Evolutionary conservation across 2,329 filamentous ascomycete species (phyloP), one percentile per base, ranked within the genome.

Genomic region (Colletotrichum tamarilloi): DNA sequence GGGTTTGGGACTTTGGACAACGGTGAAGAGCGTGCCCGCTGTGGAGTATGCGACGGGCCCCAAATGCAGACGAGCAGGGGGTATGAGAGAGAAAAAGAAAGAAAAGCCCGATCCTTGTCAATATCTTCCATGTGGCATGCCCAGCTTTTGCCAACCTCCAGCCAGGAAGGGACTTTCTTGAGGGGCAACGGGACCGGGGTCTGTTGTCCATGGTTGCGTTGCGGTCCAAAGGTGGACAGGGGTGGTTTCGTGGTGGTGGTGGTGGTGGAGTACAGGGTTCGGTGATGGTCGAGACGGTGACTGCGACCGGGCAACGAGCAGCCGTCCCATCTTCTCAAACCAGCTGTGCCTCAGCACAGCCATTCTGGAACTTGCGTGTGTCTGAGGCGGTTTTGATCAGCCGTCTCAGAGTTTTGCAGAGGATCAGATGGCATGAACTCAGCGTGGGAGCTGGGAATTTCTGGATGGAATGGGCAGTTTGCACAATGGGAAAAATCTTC

Each of bases 321-420:
- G 60, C 42, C 60, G 70, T 73, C 70, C 67, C 59, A 74, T 73
- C 68, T 74, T 75, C 76, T 79, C 76, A 79, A 79, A 80, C 78
- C 55, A 72, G 75, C 74, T 77, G 58, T 79, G 78, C 78, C 69
- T 80, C 78, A 80, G 73, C 77, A 75, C 73, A 65, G 74, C 77
- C 76, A 72, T 66, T 67, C 73, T 71, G 66, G 70, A 75, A 75
- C 73, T 64, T 35, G 32, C 28, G 38, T 53, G 60, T 67, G 73
- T 75, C 71, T 69, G 75, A 74, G 67, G 69, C 55, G 60, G 70
- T 66, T 74, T 71, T 75, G 76, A 77, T 77, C 77, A 70, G 22
- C 69, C 68, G 77, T 79, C 76, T 78, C 78, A 78, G 76, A 74
- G 22, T 14, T 71, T 71, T 49, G 62, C 19, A 26, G 55, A 73